Evolutionary conservation across 306 rosid species (phyloP), one percentile per base, ranked within the genome.

Genomic region (Cyamopsis tetragonoloba): DNA sequence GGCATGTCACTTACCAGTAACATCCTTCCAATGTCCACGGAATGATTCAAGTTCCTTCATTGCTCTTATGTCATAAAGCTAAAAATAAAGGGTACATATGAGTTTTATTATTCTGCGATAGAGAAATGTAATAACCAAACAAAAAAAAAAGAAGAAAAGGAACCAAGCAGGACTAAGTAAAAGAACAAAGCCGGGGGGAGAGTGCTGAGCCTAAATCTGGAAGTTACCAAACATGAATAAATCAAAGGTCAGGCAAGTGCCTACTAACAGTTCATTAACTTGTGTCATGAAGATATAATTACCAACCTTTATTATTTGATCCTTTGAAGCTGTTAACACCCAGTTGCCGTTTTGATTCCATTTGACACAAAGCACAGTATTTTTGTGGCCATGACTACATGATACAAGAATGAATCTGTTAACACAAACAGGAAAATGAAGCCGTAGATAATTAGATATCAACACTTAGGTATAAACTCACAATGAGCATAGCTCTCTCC

Each of bases 21-120:
- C 99, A 71, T 93, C 99, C 80, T 93, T 93, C 59, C 90, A 81
- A 82, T 93, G 96, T 49, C 99, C 99, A 35, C 99, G 99, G 68
- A 90, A 93, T 35, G 99, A 93, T 78, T 88, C 95, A 78, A 93
- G 99, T 78, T 93, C 99, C 83, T 93, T 93, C 99, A 93, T 93
- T 66, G 97, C 89, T 61, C 99, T 86, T 49, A 93, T 90, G 86
- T 93, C 97, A 76, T 93, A 90, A 64, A 93, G 97, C 99, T 93
- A 79, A 70, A 81, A 77, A 59, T 46, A 27, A 51, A 64, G 43
- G 62, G 62, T 50, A 8, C 41, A 42, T 60, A 46, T 54, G 56
- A 44, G 17, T 18, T 39, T 53, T 38, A 31, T 43, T 55, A 43
- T n/a, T 55, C 53, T 1, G 23, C 53, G 48, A 32, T 15, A n/a